phyloP scores from a whole-genome alignment of 441 rosid species.

The Gossypium davidsonii region DNA sequence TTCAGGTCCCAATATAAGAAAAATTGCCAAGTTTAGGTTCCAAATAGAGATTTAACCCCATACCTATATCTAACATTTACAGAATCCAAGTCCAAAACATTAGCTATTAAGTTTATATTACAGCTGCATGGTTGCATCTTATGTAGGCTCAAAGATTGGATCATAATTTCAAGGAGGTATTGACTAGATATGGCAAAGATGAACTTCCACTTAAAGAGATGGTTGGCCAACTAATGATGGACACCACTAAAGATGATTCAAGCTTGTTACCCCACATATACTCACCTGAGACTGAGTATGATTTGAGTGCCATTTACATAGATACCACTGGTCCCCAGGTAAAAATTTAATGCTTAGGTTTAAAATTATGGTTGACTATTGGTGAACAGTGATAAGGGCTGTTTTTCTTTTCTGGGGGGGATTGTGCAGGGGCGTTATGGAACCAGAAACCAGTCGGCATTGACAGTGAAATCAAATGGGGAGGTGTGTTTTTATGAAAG shows the following conservation, averaged over 20 bases:
- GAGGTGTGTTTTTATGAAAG: constrained; percentile 45
- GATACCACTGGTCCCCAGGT: constrained; percentile 33
- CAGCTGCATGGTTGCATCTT: not conserved
- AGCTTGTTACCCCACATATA: constrained; percentile 37
- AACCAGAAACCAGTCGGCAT: constrained; percentile 59
- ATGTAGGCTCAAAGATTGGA: constrained; percentile 50
- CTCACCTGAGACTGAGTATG: constrained; percentile 37
- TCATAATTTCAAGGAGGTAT: constrained; percentile 30
- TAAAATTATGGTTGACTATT: not conserved
- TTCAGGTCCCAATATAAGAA: too few species aligned
- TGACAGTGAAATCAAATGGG: constrained; percentile 40
- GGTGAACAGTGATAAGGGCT: not conserved
- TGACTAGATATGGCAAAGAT: constrained; percentile 25
- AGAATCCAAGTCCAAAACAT: not conserved
- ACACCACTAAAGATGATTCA: constrained; percentile 41
- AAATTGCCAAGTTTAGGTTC: too few species aligned
- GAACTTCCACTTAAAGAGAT: constrained; percentile 50
- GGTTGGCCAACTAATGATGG: constrained; percentile 45
- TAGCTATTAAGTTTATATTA: not conserved
- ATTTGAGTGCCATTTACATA: constrained; percentile 55
- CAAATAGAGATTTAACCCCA: too few species aligned
- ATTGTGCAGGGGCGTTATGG: constrained; percentile 50
- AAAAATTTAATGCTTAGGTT: not conserved
- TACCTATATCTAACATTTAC: too few species aligned
- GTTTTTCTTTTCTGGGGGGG: not conserved